Evolutionary conservation across 2,329 filamentous ascomycete genomes (phyloP).

Genomic region (Pezicula carpinea): DNA sequence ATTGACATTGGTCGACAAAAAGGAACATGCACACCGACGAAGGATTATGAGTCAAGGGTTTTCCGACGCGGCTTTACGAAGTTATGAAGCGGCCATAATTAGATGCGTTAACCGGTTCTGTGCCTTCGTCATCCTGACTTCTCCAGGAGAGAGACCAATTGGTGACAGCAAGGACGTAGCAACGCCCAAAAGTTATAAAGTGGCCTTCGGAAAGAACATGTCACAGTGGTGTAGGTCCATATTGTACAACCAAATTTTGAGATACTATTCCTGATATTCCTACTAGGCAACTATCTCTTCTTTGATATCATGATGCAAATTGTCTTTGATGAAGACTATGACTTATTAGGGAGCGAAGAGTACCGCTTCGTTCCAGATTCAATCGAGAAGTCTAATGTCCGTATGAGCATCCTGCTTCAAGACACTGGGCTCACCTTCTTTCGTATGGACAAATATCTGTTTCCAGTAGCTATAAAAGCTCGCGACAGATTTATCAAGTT

Average conservation of each 20-base stretch:
- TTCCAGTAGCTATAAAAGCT: no score
- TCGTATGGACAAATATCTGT: neutral
- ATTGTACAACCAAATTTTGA: no score
- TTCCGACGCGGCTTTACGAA: conserved; percentile 11
- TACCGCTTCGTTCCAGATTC: conserved; percentile 13
- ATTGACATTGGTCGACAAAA: conserved; percentile 65
- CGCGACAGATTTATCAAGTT: no score
- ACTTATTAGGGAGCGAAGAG: conserved; percentile 8
- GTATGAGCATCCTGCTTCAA: conserved; percentile 12
- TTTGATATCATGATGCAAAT: conserved; percentile 24
- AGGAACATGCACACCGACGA: conserved; percentile 54
- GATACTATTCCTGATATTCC: no score
- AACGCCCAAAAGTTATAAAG: no score
- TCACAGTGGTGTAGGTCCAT: no score
- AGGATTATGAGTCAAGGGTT: conserved; percentile 24
- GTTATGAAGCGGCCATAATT: no score
- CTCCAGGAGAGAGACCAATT: no score
- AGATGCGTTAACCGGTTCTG: no score
- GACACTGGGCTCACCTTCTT: neutral
- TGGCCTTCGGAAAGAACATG: no score
- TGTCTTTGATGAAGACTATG: conserved; percentile 8
- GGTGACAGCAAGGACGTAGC: no score
- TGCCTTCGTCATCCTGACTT: no score
- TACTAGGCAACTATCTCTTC: conserved; percentile 16
- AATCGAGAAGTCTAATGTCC: conserved; percentile 17